Percentiles rank a stretch among this genome's conserved stretches.
phyloP scores from a whole-genome alignment of 2,329 filamentous ascomycete genomes.

The Gyromitra esculenta region DNA sequence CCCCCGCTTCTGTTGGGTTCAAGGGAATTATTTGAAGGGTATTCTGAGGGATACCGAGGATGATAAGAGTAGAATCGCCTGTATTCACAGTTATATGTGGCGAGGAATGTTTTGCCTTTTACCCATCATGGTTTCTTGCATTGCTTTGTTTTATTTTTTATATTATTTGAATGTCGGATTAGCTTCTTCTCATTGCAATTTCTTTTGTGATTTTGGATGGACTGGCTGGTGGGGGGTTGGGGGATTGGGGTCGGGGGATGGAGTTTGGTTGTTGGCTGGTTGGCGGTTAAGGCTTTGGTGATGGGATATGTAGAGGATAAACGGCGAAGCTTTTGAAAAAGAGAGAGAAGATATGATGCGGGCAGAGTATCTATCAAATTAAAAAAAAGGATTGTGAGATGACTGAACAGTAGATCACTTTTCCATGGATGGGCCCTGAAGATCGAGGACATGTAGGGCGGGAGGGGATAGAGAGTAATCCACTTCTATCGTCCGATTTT shows the following conservation, averaged over 20 bases:
- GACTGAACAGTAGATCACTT: neutral
- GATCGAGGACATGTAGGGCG: neutral
- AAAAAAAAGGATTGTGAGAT: neutral
- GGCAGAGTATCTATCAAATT: neutral
- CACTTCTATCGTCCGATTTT: neutral
- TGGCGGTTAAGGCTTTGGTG: neutral
- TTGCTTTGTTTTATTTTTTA: neutral
- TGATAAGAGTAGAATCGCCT: slow-evolving; percentile 10
- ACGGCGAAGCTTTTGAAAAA: neutral
- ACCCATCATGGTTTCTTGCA: slow-evolving; percentile 2
- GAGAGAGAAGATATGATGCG: neutral
- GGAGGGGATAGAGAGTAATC: too few species aligned
- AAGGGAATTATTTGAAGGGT: slow-evolving; percentile 4
- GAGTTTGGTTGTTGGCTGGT: neutral
- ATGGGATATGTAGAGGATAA: neutral
- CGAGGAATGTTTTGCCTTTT: neutral
- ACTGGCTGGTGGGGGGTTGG: neutral
- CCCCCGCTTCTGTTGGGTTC: slow-evolving; percentile 4
- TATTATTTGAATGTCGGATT: neutral
- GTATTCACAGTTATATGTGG: slow-evolving; percentile 10
- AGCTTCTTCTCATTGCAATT: neutral
- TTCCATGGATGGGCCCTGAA: neutral
- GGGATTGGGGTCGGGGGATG: neutral
- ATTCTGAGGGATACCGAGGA: neutral
- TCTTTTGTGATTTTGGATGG: slow-evolving; percentile 3